Base-by-base conservation (phyloP, 495 filamentous ascomycete species). In the Talaromyces wortmannii region DNA sequence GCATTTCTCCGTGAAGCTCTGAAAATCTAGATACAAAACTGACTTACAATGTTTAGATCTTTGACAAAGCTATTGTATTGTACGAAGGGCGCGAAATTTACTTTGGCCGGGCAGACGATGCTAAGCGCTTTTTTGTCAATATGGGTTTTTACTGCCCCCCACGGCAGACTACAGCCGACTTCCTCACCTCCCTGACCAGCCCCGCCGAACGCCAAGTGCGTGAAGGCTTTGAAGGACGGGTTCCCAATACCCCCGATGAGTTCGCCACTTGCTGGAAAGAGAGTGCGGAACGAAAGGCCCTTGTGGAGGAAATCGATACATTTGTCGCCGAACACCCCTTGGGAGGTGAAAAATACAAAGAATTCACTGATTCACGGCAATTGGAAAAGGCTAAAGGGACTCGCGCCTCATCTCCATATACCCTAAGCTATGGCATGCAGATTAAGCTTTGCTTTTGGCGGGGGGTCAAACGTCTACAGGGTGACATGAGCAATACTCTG, bases 401-500 rank as follows among this genome's bases (percentile, higher is more conserved):
- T 57, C 71, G 74, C 11, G 64, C 66, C 8, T 63, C 65, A 45
- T 78, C 75, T 18, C 74, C 78, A 2, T 81, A 76, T 62, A 74
- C 76, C 5, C 59, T 79, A 48, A 74, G 70, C 50, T 59, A 77
- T 30, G 58, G 57, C 6, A 73, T 79, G 58, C 77, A 79, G 61
- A 60, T 81, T 60, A 63, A 62, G 23, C 73, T 81, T 13, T 83
- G 79, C 61, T 72, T 79, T 42, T 57, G 64, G 23, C 72, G 83
- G 42, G 78, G 73, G 0, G 83, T 80, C 60, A 77, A 81, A 57
- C 74, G 78, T 43, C 72, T 97, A 4, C 77, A 71, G 50, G 88
- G 87, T 43, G 92, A 97, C 63, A 82, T 87, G 36, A 89, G 80
- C 66, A 72, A 95, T 60, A 88, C 87, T 2, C 55, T 95, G 18